Evolutionary conservation across 257 asterid genomes (phyloP), one percentile per base, ranked within the genome.

Genomic region (Forsythia suspensa): DNA sequence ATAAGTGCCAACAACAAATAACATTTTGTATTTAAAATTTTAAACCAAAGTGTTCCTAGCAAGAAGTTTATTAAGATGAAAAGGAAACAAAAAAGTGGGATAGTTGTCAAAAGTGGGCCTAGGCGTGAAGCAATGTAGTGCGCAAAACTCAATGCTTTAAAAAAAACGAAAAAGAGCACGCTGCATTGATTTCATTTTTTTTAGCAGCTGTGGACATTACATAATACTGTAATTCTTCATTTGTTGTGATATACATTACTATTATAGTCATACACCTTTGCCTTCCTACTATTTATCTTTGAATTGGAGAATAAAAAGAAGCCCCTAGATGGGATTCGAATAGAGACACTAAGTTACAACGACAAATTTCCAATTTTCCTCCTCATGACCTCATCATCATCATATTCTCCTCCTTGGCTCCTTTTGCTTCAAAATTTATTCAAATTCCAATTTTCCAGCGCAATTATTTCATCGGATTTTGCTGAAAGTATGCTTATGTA

Each of bases 1-100:
- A 15, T 5, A 34, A 43, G 74, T 42, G 57, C 5, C 70, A 36
- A 59, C 40, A 77, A 67, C 74, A 82, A 75, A 63, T 18, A n/a
- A 12, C 46, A 76, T 46, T 34, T 21, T 36, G 55, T n/a, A 10
- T 29, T 34, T 68, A n/a, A n/a, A n/a, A n/a, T n/a, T n/a, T n/a
- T n/a, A 66, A 40, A 36, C 59, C 77, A 77, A 18, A 13, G 42
- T 0, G 34, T 48, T 61, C 43, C 34, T 11, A 67, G 43, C 41
- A 37, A 63, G 70, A 72, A 74, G 18, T 36, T 59, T 57, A 46
- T 36, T 55, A 41, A 36, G 6, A 69, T 20, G 13, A 5, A 5
- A 57, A 57, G 69, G 4, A 37, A 61, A 61, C 4, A 61, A 61
- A 61, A 3, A n/a, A 2, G 5, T 21, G 8, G 69, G 38, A 61